Conservation (phyloP, 768 basidiomycete genomes). For the Leccinum olivaceopallidum region DNA sequence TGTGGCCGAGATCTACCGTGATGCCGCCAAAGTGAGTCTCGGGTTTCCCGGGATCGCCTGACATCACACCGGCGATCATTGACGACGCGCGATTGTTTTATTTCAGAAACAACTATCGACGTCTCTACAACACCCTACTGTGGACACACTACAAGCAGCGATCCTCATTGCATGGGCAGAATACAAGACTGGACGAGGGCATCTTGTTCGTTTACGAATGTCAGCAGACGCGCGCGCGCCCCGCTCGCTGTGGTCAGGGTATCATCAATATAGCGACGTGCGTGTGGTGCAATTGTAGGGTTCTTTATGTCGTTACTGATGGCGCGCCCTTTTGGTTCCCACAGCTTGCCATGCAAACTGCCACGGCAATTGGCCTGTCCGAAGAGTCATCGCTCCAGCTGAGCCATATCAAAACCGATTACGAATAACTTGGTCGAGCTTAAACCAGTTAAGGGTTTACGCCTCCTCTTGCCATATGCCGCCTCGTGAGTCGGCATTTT, state of each 20-base stretch:
- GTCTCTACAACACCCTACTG: slow-evolving; percentile 54
- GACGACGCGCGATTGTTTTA: background rate
- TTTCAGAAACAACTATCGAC: slow-evolving; percentile 52
- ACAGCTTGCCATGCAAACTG: too few species aligned
- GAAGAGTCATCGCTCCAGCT: slow-evolving; percentile 45
- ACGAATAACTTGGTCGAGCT: slow-evolving; percentile 58
- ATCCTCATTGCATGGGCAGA: slow-evolving; percentile 79
- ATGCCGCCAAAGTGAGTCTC: slow-evolving; percentile 62
- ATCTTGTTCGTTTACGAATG: background rate
- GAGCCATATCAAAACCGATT: slow-evolving; percentile 56
- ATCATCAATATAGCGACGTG: slow-evolving; percentile 42
- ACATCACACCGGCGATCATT: background rate
- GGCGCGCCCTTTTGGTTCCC: background rate
- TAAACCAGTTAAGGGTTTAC: slow-evolving; percentile 57
- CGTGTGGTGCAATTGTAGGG: slow-evolving; percentile 18
- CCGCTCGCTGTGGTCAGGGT: slow-evolving; percentile 34
- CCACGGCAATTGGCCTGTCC: too few species aligned
- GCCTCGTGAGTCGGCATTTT: background rate
- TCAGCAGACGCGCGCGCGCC: slow-evolving; percentile 6
- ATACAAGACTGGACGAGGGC: slow-evolving; percentile 60
- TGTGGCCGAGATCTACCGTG: slow-evolving; percentile 65
- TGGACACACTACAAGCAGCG: slow-evolving; percentile 67
- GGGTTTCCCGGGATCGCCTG: background rate
- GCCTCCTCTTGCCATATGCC: slow-evolving; percentile 35
- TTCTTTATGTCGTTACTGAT: slow-evolving; percentile 38